Base-by-base conservation (phyloP, 164 flowering plant genomes). In the Macadamia integrifolia region DNA sequence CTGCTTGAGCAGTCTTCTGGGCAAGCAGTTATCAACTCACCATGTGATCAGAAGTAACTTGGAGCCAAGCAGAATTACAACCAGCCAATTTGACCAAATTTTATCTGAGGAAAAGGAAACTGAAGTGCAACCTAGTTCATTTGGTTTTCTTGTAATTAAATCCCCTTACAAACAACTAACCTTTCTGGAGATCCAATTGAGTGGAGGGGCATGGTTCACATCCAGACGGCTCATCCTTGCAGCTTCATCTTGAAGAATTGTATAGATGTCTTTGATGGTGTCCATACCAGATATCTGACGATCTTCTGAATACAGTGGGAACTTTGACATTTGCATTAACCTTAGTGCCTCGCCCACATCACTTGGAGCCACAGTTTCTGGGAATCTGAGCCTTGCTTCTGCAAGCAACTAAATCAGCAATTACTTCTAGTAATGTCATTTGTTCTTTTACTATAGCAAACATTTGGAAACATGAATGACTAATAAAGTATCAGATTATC, bases 241-340 rank as follows among this genome's bases (percentile, higher is more conserved):
- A 79, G 97, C 99, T 84, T 95, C 97, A 74, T 95, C 99, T 35
- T 98, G 82, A 70, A 95, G 43, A 48, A 95, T 82, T 61, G 99
- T 92, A 68, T 95, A 95, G 55, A 92, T 92, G 72, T 92, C 99
- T 28, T 98, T 92, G 58, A 95, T 91, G 53, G 99, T 94, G 84
- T 95, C 99, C 48, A 95, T 83, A 62, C 99, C 98, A 71, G 98
- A 85, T 78, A 66, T 87, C 77, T 84, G 93, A 28, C 94, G 88
- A 42, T 95, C 99, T 67, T 92, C 99, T 1, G 98, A 88, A 74
- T 95, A 92, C 70, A 95, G 76, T 29, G 98, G 92, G 78, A 91
- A 92, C 69, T 95, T 95, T 58, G 99, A 95, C 99, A 95, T 95
- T 76, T 92, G 98, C 96, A 95, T 95, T 75, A 92, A 72, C 78